Evolutionary conservation across 2,329 filamentous ascomycete genomes (phyloP).

Genomic region (Drechmeria coniospora): DNA sequence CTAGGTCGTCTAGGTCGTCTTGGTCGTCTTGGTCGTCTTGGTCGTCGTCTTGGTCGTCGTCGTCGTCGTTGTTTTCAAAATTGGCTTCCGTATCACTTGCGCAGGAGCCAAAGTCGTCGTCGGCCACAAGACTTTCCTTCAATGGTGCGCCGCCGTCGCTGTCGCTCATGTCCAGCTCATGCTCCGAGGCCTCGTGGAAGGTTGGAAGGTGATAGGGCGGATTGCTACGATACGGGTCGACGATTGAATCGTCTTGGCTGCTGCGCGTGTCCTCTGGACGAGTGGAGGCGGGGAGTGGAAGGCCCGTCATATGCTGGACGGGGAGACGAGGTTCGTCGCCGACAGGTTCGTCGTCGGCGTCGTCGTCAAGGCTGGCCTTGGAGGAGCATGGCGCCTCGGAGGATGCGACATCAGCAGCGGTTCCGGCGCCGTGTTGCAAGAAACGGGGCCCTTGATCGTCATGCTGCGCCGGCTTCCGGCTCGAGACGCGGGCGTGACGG

Average conservation of each 20-base stretch:
- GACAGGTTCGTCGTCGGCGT: conserved; percentile 1
- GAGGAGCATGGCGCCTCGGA: too few species aligned
- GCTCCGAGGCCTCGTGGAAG: conserved; percentile 4
- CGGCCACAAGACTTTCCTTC: conserved; percentile 2
- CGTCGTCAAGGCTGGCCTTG: neutral
- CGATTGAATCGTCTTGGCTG: too few species aligned
- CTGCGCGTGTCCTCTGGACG: too few species aligned
- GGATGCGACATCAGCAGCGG: neutral
- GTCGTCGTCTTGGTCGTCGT: conserved; percentile 1
- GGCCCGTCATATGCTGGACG: too few species aligned
- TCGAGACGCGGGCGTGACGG: neutral
- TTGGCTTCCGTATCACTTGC: too few species aligned
- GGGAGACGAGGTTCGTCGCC: too few species aligned
- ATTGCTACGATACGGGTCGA: conserved; percentile 1
- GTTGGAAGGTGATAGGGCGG: conserved; percentile 1
- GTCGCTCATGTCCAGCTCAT: conserved; percentile 20
- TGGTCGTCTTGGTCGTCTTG: neutral
- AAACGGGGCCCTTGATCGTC: neutral
- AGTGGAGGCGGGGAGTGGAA: too few species aligned
- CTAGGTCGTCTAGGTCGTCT: neutral
- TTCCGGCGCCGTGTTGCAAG: neutral
- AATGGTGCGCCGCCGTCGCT: conserved; percentile 17
- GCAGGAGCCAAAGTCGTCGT: too few species aligned
- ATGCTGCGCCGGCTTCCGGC: conserved; percentile 3
- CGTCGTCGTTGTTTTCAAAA: conserved; percentile 3